Conservation (phyloP, 2,329 filamentous ascomycete genomes). For the Stachybotrys elegans region DNA sequence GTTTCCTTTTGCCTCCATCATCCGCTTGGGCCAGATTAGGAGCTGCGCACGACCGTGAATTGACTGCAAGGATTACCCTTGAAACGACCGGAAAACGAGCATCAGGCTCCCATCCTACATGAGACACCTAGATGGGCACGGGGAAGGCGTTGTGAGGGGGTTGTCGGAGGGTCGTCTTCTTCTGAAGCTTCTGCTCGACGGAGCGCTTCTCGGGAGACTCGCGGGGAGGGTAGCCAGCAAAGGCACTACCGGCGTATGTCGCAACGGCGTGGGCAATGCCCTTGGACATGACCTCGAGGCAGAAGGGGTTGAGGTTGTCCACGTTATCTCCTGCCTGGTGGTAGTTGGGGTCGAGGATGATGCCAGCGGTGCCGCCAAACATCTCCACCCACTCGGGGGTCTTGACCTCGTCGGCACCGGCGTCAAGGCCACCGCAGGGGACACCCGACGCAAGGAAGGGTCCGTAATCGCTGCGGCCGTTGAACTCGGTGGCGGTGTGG, state of each 20-base stretch:
- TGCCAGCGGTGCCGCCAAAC: conserved; percentile 50
- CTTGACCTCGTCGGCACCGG: conserved; percentile 55
- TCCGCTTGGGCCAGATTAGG: too few species aligned
- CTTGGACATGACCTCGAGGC: conserved; percentile 50
- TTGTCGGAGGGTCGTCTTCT: too few species aligned
- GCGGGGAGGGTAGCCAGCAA: background rate
- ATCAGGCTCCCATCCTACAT: too few species aligned
- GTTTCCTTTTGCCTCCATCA: too few species aligned
- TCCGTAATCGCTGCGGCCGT: conserved; percentile 55
- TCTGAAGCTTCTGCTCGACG: too few species aligned
- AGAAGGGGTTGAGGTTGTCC: conserved; percentile 46
- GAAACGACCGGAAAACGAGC: too few species aligned
- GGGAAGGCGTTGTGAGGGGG: too few species aligned
- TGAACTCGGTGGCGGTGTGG: conserved; percentile 44
- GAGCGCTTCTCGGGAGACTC: background rate
- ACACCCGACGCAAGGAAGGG: conserved; percentile 53
- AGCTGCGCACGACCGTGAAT: too few species aligned
- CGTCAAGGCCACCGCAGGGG: conserved; percentile 53
- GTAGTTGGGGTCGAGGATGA: conserved; percentile 54
- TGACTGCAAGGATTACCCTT: too few species aligned
- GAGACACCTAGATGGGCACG: too few species aligned
- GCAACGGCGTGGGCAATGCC: conserved; percentile 49
- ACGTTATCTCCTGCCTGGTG: conserved; percentile 47
- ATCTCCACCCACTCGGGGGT: conserved; percentile 43
- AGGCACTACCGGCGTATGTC: conserved; percentile 31